Evolutionary conservation across 306 rosid species (phyloP), one percentile per base, ranked within the genome.

Genomic region (Dalbergia cultrata): DNA sequence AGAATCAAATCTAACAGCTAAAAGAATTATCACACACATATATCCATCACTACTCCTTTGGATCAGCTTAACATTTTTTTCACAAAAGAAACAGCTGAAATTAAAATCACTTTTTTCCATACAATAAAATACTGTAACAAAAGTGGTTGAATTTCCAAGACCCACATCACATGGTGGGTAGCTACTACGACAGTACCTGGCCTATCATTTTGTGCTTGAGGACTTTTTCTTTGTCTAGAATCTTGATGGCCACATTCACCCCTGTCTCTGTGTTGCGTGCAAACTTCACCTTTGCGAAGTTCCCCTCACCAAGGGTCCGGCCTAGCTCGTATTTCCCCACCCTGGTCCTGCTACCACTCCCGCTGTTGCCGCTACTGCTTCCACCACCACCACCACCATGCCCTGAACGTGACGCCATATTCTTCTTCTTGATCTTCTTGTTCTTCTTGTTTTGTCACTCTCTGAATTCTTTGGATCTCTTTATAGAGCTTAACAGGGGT

Each of bases 171-270:
- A 44, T 44, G 50, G 50, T 4, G 5, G 50, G 50, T 44, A 44
- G 47, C 50, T 8, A 44, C 8, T 1, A 10, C 12, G 9, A 10
- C 50, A 8, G 13, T 54, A 90, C 95, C 93, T 92, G 97, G 74
- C 80, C 86, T 63, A 92, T 71, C 93, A 92, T 92, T 87, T 90
- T 90, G 87, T 92, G 93, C 90, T 87, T 90, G 80, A 92, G 87
- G 72, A 92, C 8, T 34, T 88, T 86, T 47, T 92, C 97, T 44
- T 91, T 93, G 75, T 93, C 90, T 13, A 93, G 82, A 53, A 93
- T 80, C 82, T 93, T 93, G 70, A 93, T 91, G 58, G 94, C 97
- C 41, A 90, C 92, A 72, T 81, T 70, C 19, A 86, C 90, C 13
- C 83, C 79, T 0, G 92, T 88, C 72, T 81, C 90, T 7, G 74